Evolutionary conservation across 1,284 basidiomycete species (phyloP), one percentile per base, ranked within the genome.

Genomic region (Rhizoctonia solani): DNA sequence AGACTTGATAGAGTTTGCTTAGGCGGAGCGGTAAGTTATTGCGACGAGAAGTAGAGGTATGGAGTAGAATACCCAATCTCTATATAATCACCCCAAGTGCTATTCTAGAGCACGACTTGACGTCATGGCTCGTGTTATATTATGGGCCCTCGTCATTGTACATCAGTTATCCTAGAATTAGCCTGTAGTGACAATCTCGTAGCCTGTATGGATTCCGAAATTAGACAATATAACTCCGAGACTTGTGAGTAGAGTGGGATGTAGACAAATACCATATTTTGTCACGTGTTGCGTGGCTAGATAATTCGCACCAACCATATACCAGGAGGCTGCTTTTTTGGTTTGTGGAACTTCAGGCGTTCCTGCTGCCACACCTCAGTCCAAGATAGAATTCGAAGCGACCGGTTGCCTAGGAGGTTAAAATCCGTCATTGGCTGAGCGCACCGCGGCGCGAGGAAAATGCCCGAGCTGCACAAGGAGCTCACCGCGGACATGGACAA

Each of bases 401-500:
- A 46, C 44, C 21, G 6, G 6, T 6, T 5, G 6, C 44, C 8
- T 6, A 46, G 19, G 5, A 19, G 11, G 9, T 6, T 19, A 19
- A 46, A 11, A 14, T 21, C 44, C 9, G n/a, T 9, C 21, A 5
- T 52, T 30, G 25, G n/a, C 49, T 52, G 21, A 16, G 46, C 46
- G 46, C 58, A 61, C 46, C 49, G 46, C 32, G 44, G 58, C 46
- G 58, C 44, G 46, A 50, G 32, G 41, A 61, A 61, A 50, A 61
- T 61, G 58, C 58, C 58, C 32, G 58, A 61, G 70, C 68, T 71
- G 54, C 58, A 54, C 30, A 54, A 70, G 37, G 69, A 71, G 55
- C 66, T 68, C 34, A 67, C 68, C 37, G 56, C 46, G 54, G 66
- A 71, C 54, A 92, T 92, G 90, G 90, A 92, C 81, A 86, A 89